Conservation (phyloP, 176 grass and related monocot species). For the Aegilops tauschii region DNA sequence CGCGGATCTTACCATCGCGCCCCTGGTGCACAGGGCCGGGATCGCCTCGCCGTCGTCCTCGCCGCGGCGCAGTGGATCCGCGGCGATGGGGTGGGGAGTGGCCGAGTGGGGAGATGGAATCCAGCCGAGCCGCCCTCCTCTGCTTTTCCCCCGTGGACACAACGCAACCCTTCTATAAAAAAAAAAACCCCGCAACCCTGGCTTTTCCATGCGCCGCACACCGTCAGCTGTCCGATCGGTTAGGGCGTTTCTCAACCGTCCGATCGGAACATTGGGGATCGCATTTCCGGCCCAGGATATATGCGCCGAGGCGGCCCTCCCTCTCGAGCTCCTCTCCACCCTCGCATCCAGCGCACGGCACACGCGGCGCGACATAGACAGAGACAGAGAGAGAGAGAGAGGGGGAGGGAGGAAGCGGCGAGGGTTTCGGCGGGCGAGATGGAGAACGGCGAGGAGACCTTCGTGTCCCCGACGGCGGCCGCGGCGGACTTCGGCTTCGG, state of each 20-base stretch:
- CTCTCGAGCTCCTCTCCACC: conserved; percentile 8
- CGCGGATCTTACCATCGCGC: conserved; percentile 36
- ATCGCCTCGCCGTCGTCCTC: neutral
- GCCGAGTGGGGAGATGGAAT: neutral
- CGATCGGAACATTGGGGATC: neutral
- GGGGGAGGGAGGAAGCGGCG: too few species aligned
- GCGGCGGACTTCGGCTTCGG: conserved; percentile 21
- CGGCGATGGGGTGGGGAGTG: neutral
- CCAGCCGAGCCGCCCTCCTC: neutral
- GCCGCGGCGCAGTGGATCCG: conserved; percentile 9
- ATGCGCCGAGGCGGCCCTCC: neutral
- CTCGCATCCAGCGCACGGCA: conserved; percentile 19
- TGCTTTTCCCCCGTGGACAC: neutral
- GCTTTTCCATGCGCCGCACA: neutral
- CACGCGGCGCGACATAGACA: conserved; percentile 9
- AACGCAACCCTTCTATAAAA: too few species aligned
- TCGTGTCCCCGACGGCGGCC: conserved; percentile 39
- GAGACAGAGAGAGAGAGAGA: too few species aligned
- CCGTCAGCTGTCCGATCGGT: conserved; percentile 19
- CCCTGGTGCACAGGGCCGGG: neutral
- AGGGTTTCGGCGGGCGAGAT: conserved; percentile 32
- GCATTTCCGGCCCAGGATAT: neutral
- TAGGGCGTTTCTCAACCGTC: neutral
- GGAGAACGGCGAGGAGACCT: conserved; percentile 57
- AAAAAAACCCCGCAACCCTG: conserved; percentile 15